These are phyloP conservation scores for Talaromyces wortmannii DNA, from an alignment of 495 filamentous ascomycete species.

Conservation along the genomic window DNA sequence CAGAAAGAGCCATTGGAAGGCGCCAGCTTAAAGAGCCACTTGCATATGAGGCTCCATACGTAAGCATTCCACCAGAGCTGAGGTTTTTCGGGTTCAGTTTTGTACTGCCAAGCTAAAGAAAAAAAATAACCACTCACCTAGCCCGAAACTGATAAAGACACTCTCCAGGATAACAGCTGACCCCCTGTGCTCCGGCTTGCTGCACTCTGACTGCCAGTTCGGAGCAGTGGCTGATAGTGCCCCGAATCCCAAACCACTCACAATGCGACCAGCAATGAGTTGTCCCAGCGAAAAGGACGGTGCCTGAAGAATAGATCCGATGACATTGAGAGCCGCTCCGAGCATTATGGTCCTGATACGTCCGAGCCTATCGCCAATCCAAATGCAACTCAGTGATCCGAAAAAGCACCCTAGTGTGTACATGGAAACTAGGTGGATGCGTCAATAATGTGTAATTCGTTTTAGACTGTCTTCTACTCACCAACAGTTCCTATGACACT, in stretches of 20 bases:
- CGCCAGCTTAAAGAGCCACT: slow-evolving; percentile 25
- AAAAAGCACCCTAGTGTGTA: slow-evolving; percentile 12
- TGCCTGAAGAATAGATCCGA: slow-evolving; percentile 45
- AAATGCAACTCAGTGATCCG: slow-evolving; percentile 15
- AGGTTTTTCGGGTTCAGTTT: no score
- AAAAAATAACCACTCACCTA: not conserved
- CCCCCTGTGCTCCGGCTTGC: slow-evolving; percentile 23
- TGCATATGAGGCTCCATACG: slow-evolving; percentile 8
- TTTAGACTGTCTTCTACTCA: no score
- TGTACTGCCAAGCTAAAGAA: no score
- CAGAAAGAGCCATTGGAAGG: slow-evolving; percentile 37
- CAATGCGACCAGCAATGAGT: slow-evolving; percentile 33
- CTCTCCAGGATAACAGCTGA: slow-evolving; percentile 26
- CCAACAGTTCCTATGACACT: no score
- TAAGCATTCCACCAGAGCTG: slow-evolving; percentile 5
- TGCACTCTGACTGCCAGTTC: slow-evolving; percentile 35
- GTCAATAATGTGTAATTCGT: no score
- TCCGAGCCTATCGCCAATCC: slow-evolving; percentile 42
- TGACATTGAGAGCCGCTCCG: slow-evolving; percentile 37
- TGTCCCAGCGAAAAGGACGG: slow-evolving; percentile 33
- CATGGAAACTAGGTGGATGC: not conserved
- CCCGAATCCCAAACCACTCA: slow-evolving; percentile 30
- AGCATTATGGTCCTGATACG: slow-evolving; percentile 40
- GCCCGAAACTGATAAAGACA: slow-evolving; percentile 25
- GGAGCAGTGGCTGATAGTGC: slow-evolving; percentile 28